These are phyloP conservation scores for Dipteronia sinensis DNA, from an alignment of 345 rosid species.

Conservation along the genomic window DNA sequence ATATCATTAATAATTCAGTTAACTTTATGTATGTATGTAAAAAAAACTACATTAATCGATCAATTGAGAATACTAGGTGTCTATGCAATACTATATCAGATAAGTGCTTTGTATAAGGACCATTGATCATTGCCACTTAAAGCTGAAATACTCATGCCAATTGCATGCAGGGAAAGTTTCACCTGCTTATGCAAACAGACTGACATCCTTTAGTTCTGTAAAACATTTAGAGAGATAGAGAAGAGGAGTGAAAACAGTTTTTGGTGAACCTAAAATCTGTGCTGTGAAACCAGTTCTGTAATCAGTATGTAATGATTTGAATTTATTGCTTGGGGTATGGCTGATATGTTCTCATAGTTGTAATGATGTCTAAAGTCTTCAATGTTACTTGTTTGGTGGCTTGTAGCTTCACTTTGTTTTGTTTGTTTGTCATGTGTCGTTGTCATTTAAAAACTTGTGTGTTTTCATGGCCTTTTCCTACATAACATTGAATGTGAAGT, in stretches of 20 bases:
- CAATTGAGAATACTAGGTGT: not conserved
- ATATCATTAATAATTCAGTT: not conserved
- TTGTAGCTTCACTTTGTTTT: slow-evolving; percentile 3
- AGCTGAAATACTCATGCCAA: not conserved
- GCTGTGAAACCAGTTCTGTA: not conserved
- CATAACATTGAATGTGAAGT: not conserved
- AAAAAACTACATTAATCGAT: not conserved
- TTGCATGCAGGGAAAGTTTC: not conserved
- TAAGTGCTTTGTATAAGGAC: not conserved
- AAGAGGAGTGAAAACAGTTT: not conserved
- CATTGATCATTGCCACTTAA: not conserved
- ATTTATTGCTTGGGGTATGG: not conserved
- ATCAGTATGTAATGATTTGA: not conserved
- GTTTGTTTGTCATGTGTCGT: not conserved
- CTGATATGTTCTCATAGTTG: not conserved
- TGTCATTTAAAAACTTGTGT: not conserved
- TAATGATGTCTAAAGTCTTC: not conserved
- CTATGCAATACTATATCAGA: not conserved
- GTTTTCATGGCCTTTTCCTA: not conserved
- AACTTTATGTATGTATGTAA: not conserved
- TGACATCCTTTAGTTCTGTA: not conserved
- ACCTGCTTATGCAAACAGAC: not conserved
- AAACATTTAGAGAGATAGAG: slow-evolving; percentile 1
- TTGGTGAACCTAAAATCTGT: not conserved
- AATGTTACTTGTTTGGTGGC: not conserved